A percentile compares a stretch with the other conserved stretches of the same genome.
Evolutionary conservation across 106 monocot species (phyloP).

Genomic region (Dendrobium chrysotoxum): DNA sequence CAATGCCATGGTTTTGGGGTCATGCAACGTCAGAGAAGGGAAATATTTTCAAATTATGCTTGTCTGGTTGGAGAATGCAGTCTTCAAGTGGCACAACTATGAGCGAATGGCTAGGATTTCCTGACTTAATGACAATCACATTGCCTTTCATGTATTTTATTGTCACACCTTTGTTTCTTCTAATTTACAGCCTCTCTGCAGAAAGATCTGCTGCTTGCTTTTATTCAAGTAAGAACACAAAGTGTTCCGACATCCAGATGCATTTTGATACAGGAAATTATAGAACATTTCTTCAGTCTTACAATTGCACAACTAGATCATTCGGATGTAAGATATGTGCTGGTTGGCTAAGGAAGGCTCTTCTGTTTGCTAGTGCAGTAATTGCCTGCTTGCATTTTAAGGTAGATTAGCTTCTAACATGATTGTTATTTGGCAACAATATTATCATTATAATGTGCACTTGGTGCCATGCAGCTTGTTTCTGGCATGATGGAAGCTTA

Average conservation of each 20-base stretch:
- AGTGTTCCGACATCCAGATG: not conserved
- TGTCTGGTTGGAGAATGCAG: constrained; percentile 56
- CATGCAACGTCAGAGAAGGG: constrained; percentile 58
- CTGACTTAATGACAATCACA: constrained; percentile 54
- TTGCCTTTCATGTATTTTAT: constrained; percentile 83
- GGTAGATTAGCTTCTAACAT: constrained; percentile 23
- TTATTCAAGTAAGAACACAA: constrained; percentile 13
- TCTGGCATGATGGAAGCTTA: constrained; percentile 25
- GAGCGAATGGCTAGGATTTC: constrained; percentile 27
- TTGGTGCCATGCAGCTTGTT: constrained; percentile 13
- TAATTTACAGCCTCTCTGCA: constrained; percentile 50
- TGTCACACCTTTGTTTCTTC: constrained; percentile 48
- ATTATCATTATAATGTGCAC: not conserved
- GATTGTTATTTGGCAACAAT: not conserved
- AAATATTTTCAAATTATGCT: constrained; percentile 42
- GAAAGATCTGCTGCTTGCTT: constrained; percentile 40
- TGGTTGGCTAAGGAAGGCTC: constrained; percentile 1
- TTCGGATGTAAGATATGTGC: not conserved
- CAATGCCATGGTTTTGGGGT: constrained; percentile 81
- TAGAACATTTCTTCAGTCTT: too few relatives aligned
- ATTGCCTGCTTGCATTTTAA: constrained; percentile 44
- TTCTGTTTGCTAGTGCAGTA: constrained; percentile 41
- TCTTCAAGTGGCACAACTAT: not conserved
- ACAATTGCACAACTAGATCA: not conserved
- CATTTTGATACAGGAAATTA: too few relatives aligned